Evolutionary conservation across 176 grass and related monocot genomes (phyloP).

Genomic region (Dactylis glomerata): DNA sequence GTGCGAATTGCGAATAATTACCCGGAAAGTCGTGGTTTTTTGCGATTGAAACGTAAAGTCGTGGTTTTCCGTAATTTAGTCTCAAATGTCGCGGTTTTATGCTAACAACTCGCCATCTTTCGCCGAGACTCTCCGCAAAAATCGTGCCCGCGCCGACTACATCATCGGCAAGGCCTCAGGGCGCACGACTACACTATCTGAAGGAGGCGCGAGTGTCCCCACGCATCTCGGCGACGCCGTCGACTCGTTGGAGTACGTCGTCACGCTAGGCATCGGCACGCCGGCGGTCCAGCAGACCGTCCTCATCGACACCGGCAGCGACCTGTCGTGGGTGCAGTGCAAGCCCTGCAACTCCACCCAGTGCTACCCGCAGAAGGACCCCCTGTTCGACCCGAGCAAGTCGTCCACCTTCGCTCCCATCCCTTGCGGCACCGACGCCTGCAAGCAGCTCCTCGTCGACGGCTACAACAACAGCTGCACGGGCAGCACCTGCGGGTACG

Average conservation of each 20-base stretch:
- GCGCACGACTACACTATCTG: not conserved
- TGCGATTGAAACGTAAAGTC: too few species aligned
- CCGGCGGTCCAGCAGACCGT: slow-evolving; percentile 15
- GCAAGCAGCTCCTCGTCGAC: not conserved
- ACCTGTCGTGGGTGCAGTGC: too few species aligned
- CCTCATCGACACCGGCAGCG: too few species aligned
- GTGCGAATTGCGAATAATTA: too few species aligned
- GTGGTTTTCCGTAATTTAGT: too few species aligned
- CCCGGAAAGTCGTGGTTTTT: too few species aligned
- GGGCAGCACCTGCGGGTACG: not conserved
- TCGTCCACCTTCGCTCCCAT: slow-evolving; percentile 19
- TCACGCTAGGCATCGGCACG: slow-evolving; percentile 31
- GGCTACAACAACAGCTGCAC: not conserved
- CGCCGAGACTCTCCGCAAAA: not conserved
- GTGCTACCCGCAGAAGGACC: slow-evolving; percentile 43
- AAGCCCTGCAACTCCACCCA: slow-evolving; percentile 32
- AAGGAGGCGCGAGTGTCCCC: not conserved
- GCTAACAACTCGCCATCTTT: too few species aligned
- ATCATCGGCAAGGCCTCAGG: not conserved
- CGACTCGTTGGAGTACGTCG: slow-evolving; percentile 37
- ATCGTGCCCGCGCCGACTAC: not conserved
- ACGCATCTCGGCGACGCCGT: not conserved
- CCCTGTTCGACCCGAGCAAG: not conserved
- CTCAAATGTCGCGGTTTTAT: too few species aligned
- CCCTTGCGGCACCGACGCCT: not conserved